These are phyloP conservation scores for Candida awuae DNA, from an alignment of 805 yeast genomes.

Conservation along the genomic window DNA sequence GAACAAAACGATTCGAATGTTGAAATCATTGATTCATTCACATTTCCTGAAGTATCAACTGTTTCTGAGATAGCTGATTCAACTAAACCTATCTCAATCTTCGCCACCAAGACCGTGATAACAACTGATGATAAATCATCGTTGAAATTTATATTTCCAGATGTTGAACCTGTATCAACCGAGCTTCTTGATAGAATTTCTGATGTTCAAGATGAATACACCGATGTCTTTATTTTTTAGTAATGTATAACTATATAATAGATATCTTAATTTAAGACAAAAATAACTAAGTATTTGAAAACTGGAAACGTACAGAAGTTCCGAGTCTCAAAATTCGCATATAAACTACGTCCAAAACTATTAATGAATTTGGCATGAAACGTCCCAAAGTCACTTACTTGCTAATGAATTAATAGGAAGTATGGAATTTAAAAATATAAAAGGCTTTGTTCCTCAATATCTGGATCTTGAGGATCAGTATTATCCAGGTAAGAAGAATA, in stretches of 20 bases:
- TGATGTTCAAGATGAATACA: background rate
- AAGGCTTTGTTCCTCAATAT: background rate
- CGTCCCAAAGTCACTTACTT: no score
- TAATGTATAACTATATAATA: background rate
- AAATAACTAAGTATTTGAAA: no score
- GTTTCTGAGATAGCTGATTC: background rate
- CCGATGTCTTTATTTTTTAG: background rate
- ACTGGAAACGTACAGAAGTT: no score
- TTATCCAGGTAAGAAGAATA: constrained; percentile 9
- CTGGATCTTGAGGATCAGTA: constrained; percentile 5
- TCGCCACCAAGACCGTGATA: no score
- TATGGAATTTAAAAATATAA: background rate
- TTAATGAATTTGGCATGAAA: no score
- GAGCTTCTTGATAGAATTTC: background rate
- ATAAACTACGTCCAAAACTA: no score
- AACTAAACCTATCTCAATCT: background rate
- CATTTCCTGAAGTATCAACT: constrained; percentile 15
- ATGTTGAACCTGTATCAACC: background rate
- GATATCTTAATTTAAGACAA: background rate
- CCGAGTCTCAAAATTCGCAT: no score
- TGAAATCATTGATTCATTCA: constrained; percentile 17
- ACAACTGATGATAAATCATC: no score
- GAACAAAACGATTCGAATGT: constrained; percentile 3
- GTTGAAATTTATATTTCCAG: background rate
- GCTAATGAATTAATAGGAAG: no score